Conservation (phyloP, 2,329 filamentous ascomycete genomes). For the Pseudogymnoascus sp. region DNA sequence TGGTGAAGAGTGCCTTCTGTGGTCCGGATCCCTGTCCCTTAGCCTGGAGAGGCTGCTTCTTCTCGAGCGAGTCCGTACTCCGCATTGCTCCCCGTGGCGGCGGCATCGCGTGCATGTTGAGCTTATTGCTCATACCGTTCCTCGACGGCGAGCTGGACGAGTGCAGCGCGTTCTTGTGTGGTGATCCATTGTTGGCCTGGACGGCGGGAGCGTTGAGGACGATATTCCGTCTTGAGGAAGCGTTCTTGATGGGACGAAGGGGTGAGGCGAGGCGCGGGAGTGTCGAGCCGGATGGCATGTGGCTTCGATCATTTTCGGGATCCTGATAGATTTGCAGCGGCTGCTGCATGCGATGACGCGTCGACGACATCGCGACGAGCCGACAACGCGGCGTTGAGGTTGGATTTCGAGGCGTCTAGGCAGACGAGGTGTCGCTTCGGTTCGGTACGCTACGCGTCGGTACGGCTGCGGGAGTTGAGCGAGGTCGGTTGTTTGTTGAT, state of each 20-base stretch:
- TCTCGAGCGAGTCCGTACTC: conserved; percentile 59
- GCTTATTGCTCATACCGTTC: conserved; percentile 48
- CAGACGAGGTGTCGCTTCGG: neutral
- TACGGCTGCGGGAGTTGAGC: neutral
- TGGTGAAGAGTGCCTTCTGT: conserved; percentile 43
- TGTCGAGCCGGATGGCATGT: conserved; percentile 23
- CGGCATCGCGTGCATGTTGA: conserved; percentile 60
- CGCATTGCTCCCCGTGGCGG: conserved; percentile 49
- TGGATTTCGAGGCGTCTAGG: neutral
- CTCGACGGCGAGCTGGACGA: conserved; percentile 51
- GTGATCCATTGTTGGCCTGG: conserved; percentile 51
- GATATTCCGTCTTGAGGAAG: conserved; percentile 48
- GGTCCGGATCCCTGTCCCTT: conserved; percentile 42
- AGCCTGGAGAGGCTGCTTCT: conserved; percentile 40
- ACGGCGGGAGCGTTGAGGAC: conserved; percentile 54
- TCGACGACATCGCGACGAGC: conserved; percentile 38
- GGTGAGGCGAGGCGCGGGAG: conserved; percentile 24
- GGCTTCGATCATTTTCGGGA: conserved; percentile 33
- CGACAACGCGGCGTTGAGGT: conserved; percentile 11
- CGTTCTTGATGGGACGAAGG: conserved; percentile 33
- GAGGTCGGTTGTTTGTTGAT: neutral
- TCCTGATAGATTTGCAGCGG: conserved; percentile 53
- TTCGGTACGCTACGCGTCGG: neutral
- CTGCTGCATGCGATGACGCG: conserved; percentile 42
- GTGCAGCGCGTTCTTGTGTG: conserved; percentile 53